A percentile compares a stretch with the other conserved stretches of the same genome.
These are phyloP conservation scores for Aspergillus panamensis DNA, from an alignment of 495 filamentous ascomycete species.

Conservation along the genomic window DNA sequence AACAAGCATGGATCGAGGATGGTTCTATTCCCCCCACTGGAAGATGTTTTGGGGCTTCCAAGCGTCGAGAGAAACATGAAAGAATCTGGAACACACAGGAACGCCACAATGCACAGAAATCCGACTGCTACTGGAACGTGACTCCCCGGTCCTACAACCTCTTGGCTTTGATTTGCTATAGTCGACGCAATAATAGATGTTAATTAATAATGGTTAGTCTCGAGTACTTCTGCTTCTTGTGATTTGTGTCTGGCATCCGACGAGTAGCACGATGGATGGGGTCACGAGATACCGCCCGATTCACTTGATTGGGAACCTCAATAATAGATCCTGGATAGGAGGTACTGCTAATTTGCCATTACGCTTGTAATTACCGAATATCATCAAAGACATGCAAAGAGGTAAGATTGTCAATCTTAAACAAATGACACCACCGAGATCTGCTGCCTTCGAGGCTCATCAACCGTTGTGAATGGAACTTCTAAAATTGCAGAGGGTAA, in stretches of 20 bases:
- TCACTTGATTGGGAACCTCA: not conserved
- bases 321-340: not conserved
- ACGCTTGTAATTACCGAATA: too few species aligned
- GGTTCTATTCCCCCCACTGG: not conserved
- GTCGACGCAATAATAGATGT: not conserved
- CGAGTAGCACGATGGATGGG: not conserved
- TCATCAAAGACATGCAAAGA: too few species aligned
- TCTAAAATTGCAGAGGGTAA: not conserved
- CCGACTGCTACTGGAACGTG: not conserved
- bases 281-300: constrained; percentile 4
- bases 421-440: too few species aligned
- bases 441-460: not conserved
- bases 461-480: not conserved
- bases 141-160: not conserved
- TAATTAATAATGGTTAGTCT: not conserved
- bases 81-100: not conserved
- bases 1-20: not conserved
- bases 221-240: not conserved
- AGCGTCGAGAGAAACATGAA: not conserved
- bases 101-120: not conserved
- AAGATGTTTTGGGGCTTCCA: not conserved
- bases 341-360: too few species aligned
- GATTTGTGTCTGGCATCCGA: not conserved
- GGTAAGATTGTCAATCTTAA: too few species aligned
- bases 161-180: not conserved